A percentile compares a stretch with the other conserved stretches of the same genome.
Evolutionary conservation across 2,329 filamentous ascomycete species (phyloP).

Genomic region (Trichoderma lentiforme): DNA sequence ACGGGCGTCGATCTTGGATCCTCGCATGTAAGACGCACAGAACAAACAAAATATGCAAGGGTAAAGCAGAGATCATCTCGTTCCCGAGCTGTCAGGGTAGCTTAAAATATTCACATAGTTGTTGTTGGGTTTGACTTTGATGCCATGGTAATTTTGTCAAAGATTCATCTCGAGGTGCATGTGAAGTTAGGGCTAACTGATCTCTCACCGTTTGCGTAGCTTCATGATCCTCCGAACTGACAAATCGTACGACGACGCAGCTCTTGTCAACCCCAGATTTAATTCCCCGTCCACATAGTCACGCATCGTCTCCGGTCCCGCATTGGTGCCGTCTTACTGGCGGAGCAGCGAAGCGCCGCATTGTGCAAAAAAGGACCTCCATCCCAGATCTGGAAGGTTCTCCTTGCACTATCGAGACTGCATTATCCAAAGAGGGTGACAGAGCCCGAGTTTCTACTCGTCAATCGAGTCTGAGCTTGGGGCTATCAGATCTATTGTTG

Average conservation of each 20-base stretch:
- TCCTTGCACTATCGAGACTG: conserved; percentile 1
- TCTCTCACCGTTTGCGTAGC: not conserved
- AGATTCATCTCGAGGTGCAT: not conserved
- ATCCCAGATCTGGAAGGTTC: conserved; percentile 15
- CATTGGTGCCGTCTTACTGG: conserved; percentile 3
- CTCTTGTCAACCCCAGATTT: not conserved
- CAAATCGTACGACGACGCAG: not conserved
- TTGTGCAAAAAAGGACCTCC: not conserved
- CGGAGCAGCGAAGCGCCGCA: conserved; percentile 11
- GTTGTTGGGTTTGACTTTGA: not conserved
- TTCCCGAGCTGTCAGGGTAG: not conserved
- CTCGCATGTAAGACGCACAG: not conserved
- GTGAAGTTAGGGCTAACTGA: not conserved
- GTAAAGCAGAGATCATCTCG: not conserved
- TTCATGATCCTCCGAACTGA: not conserved
- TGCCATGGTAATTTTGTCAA: too few relatives aligned
- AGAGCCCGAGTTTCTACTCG: not conserved
- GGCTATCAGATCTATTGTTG: not conserved
- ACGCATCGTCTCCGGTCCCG: not conserved
- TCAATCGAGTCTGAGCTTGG: not conserved
- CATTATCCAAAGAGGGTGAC: not conserved
- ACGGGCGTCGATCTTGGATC: not conserved
- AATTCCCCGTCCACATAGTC: not conserved
- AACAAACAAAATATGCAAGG: not conserved
- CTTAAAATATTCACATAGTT: not conserved